phyloP scores from a whole-genome alignment of 2,329 filamentous ascomycete species.

The Diaporthe ilicicola region DNA sequence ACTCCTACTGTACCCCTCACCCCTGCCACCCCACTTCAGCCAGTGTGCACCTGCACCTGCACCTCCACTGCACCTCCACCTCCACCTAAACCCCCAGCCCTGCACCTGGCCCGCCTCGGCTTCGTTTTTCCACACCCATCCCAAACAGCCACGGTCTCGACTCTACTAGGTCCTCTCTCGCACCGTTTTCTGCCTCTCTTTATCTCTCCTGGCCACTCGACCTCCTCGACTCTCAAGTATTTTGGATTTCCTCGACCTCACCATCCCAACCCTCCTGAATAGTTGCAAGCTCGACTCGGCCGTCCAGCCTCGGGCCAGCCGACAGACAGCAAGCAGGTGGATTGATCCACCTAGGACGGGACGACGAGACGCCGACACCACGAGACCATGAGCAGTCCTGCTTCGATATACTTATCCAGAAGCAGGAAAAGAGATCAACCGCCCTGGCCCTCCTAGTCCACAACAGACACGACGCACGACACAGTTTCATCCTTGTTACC shows the following conservation, averaged over 20 bases:
- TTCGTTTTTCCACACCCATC: slow-evolving; percentile 13
- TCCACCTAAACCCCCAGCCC: background rate
- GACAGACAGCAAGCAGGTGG: background rate
- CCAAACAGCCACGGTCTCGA: slow-evolving; percentile 20
- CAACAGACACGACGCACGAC: background rate
- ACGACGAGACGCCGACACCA: background rate
- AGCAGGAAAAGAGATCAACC: slow-evolving; percentile 20
- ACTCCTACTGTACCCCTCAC: background rate
- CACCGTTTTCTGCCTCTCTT: background rate
- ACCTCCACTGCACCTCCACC: background rate
- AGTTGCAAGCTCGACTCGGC: too few relatives aligned
- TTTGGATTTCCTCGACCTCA: background rate
- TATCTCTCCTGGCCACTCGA: background rate
- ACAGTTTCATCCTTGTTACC: background rate
- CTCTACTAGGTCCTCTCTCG: background rate
- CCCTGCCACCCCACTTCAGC: background rate
- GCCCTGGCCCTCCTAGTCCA: slow-evolving; percentile 3
- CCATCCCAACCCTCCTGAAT: background rate
- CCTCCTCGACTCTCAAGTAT: background rate
- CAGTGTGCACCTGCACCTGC: background rate
- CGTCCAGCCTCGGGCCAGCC: background rate
- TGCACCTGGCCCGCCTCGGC: slow-evolving; percentile 7
- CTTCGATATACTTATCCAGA: slow-evolving; percentile 8
- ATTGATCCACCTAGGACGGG: background rate
- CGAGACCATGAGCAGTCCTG: slow-evolving; percentile 24